Conservation (phyloP, 116 monocot species). For the Dioscorea cayenensis region DNA sequence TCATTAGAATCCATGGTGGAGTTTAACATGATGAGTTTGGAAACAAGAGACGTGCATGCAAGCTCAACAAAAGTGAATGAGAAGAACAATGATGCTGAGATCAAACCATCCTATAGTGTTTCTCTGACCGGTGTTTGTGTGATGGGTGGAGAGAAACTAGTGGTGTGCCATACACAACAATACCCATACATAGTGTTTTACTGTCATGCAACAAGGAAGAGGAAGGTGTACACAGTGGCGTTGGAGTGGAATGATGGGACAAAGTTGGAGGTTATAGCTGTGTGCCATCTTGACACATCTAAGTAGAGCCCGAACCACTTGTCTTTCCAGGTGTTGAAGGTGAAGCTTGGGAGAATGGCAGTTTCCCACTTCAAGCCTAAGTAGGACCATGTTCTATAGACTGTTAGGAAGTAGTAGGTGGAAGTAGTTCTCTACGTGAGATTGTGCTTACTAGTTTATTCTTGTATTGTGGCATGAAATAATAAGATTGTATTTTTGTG, state of each 20-base stretch:
- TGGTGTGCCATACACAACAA: neutral
- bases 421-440: too few relatives aligned
- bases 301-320: constrained; percentile 46
- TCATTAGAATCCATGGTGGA: constrained; percentile 26
- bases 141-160: neutral
- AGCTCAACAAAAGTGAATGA: too few relatives aligned
- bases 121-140: neutral
- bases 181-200: constrained; percentile 49
- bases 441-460: too few relatives aligned
- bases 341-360: constrained; percentile 27
- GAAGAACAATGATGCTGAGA: too few relatives aligned
- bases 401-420: neutral
- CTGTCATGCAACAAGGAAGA: constrained; percentile 25
- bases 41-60: too few relatives aligned
- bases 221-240: constrained; percentile 22
- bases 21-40: neutral
- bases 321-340: constrained; percentile 39
- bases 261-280: constrained; percentile 17
- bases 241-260: constrained; percentile 1
- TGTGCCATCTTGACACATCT: constrained; percentile 41
- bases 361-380: constrained; percentile 46
- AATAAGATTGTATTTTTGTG: too few relatives aligned
- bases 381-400: constrained; percentile 37
- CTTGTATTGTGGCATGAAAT: too few relatives aligned
- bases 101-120: constrained; percentile 5